Evolutionary conservation across 78 protist genomes (phyloP).

Genomic region (Dictyostelium intermedium): DNA sequence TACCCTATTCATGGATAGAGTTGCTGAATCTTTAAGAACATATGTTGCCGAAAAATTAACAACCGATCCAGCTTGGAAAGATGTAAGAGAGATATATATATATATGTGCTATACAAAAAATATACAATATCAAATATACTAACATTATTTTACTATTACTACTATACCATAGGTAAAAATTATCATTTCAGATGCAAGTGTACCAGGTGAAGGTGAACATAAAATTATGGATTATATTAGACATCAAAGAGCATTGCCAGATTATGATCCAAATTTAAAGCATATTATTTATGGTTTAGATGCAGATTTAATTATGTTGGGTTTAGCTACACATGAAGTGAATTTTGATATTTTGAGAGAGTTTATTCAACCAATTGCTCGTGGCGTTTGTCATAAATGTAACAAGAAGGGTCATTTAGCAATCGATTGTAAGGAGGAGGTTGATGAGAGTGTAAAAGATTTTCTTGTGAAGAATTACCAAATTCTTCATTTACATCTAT

Average conservation of each 20-base stretch:
- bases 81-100: too few relatives aligned
- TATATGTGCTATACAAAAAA: too few relatives aligned
- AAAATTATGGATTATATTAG: slow-evolving; percentile 97
- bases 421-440: background rate
- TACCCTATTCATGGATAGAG: slow-evolving; percentile 93
- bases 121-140: too few relatives aligned
- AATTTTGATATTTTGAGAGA: slow-evolving; percentile 94
- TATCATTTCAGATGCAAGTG: slow-evolving; percentile 62
- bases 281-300: slow-evolving; percentile 95
- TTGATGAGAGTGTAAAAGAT: background rate
- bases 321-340: slow-evolving; percentile 98
- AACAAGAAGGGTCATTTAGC: background rate
- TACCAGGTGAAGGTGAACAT: slow-evolving; percentile 97
- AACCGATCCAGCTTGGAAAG: slow-evolving; percentile 82
- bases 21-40: slow-evolving; percentile 81
- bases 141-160: background rate
- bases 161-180: slow-evolving; percentile 40
- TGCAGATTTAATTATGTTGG: slow-evolving; percentile 99
- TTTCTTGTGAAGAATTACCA: slow-evolving; percentile 37
- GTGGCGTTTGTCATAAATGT: slow-evolving; percentile 5
- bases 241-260: slow-evolving; percentile 77
- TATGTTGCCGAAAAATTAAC: slow-evolving; percentile 80
- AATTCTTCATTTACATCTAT: slow-evolving; percentile 51
- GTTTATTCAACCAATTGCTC: slow-evolving; percentile 18
- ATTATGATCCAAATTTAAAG: slow-evolving; percentile 81